Conservation (phyloP, 2,329 filamentous ascomycete species). For the Nemania sp. region DNA sequence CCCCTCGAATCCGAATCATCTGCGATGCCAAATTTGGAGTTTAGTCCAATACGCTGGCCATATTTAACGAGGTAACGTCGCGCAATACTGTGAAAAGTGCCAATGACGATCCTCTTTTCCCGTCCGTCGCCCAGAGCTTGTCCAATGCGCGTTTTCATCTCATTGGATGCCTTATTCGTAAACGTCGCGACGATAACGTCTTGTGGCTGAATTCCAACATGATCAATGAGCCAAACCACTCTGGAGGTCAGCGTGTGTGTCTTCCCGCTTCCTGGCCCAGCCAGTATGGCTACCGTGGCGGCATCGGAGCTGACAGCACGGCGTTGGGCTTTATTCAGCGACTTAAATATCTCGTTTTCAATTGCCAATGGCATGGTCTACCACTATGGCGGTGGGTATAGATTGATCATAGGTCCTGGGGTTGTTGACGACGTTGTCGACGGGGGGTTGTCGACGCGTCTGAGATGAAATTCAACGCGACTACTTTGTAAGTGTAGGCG, state of each 20-base stretch:
- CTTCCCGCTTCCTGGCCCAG: conserved; percentile 77
- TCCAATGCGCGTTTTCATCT: conserved; percentile 89
- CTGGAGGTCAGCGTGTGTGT: conserved; percentile 94
- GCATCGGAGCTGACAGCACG: conserved; percentile 58
- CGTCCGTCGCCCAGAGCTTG: conserved; percentile 76
- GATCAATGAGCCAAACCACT: conserved; percentile 82
- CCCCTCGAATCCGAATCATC: conserved; percentile 79
- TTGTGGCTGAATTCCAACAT: conserved; percentile 72
- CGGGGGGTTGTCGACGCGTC: conserved; percentile 19
- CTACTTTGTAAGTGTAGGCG: not conserved
- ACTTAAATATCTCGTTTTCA: conserved; percentile 45
- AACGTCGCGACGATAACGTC: conserved; percentile 96
- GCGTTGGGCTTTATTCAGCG: conserved; percentile 58
- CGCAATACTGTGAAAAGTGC: conserved; percentile 94
- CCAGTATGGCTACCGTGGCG: conserved; percentile 65
- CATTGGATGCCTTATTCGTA: conserved; percentile 88
- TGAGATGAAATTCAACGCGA: conserved; percentile 10
- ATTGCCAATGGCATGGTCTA: conserved; percentile 31
- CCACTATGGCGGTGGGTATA: not conserved
- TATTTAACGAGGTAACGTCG: conserved; percentile 82
- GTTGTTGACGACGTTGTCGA: not conserved
- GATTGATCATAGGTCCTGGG: conserved; percentile 4
- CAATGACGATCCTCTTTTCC: conserved; percentile 78
- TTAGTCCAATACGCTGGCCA: conserved; percentile 79
- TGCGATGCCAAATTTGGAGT: conserved; percentile 85